Percentiles rank a stretch among this genome's conserved stretches.
Evolutionary conservation across 1,284 basidiomycete species (phyloP).

Genomic region (Sparassis latifolia): DNA sequence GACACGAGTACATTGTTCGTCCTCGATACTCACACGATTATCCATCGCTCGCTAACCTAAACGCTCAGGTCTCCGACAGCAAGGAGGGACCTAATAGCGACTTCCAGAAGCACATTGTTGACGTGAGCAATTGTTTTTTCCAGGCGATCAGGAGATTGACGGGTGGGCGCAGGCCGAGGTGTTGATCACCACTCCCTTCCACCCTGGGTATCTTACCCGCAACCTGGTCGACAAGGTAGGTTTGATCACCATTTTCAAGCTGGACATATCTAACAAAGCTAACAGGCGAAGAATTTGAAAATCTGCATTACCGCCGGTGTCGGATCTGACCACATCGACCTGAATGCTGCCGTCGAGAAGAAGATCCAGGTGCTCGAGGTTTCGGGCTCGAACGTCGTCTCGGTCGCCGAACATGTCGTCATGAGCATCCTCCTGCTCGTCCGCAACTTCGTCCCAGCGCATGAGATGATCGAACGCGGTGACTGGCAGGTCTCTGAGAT

Average conservation of each 20-base stretch:
- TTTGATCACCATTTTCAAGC: not conserved
- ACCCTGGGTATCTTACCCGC: slow-evolving; percentile 83
- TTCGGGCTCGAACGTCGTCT: slow-evolving; percentile 65
- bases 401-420: slow-evolving; percentile 87
- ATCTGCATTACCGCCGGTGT: slow-evolving; percentile 92
- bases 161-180: slow-evolving; percentile 48
- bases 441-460: slow-evolving; percentile 81
- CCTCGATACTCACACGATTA: not conserved
- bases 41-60: slow-evolving; percentile 5
- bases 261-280: not conserved
- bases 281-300: slow-evolving; percentile 84
- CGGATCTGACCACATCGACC: slow-evolving; percentile 90
- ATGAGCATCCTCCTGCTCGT: slow-evolving; percentile 83
- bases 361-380: slow-evolving; percentile 59
- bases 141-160: too few species aligned
- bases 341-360: slow-evolving; percentile 81
- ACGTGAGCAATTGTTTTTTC: slow-evolving; percentile 44
- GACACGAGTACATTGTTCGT: slow-evolving; percentile 70
- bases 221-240: slow-evolving; percentile 54
- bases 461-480: slow-evolving; percentile 81
- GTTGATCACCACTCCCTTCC: slow-evolving; percentile 89
- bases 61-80: slow-evolving; percentile 65
- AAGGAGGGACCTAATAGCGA: slow-evolving; percentile 85
- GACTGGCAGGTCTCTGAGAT: slow-evolving; percentile 84
- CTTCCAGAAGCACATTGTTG: slow-evolving; percentile 85